Conservation (phyloP, 2,329 filamentous ascomycete species). For the Xylaria sp. region DNA sequence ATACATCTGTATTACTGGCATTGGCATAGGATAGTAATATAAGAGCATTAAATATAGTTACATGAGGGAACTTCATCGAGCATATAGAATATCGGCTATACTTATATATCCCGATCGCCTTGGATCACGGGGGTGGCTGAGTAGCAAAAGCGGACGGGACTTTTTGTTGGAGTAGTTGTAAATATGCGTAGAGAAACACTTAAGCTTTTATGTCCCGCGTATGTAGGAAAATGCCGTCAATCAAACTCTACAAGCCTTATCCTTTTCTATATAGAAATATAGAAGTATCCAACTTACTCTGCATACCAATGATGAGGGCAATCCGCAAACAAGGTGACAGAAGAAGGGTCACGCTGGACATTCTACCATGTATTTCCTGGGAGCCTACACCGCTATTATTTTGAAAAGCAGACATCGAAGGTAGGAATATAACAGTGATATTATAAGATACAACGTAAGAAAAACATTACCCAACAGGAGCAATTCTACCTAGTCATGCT, state of each 20-base stretch:
- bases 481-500: conserved; percentile 11
- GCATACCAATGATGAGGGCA: background rate
- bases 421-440: conserved; percentile 20
- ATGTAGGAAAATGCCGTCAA: background rate
- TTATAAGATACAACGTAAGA: conserved; percentile 31
- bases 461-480: conserved; percentile 12
- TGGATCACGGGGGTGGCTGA: too few species aligned
- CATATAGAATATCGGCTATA: background rate
- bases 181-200: background rate
- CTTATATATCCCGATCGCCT: background rate
- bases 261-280: background rate
- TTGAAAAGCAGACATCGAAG: background rate
- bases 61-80: background rate
- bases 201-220: background rate
- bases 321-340: background rate
- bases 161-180: too few species aligned
- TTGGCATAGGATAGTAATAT: background rate
- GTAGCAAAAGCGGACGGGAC: too few species aligned
- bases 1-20: background rate
- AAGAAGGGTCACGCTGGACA: background rate
- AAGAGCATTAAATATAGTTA: conserved; percentile 4
- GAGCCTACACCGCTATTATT: background rate
- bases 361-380: background rate
- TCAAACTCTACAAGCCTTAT: background rate
- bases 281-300: background rate